Evolutionary conservation across 495 filamentous ascomycete genomes (phyloP), one percentile per base, ranked within the genome.

Genomic region (Daldinia bambusicola): DNA sequence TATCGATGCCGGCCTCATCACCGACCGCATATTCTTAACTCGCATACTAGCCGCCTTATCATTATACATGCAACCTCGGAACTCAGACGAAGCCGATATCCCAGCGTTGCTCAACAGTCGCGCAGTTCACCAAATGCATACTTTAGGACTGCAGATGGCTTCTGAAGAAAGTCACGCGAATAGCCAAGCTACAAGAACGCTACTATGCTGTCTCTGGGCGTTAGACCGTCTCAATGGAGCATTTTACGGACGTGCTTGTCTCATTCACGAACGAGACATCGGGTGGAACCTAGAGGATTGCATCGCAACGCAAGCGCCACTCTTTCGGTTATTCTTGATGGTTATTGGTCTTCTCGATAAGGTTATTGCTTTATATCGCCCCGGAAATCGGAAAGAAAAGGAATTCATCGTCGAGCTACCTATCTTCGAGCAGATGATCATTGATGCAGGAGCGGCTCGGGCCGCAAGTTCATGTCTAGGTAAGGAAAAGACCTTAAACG

Each of bases 201-300:
- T 92, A 0, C 91, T 92, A 63, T 91, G 88, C 81, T 88, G 87
- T 43, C 68, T 92, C 13, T 92, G 89, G 86, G 86, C 88, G 10
- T 72, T 92, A 7, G 91, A 93, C 72, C 86, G 89, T 41, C 79
- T 91, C 40, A 87, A 89, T 63, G 84, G 86, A 5, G 83, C 86
- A 20, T 87, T 90, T 43, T 87, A 88, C 59, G 90, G 88, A 30
- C 82, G 90, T 4, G 89, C 90, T 2, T 80, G 90, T 48, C 71
- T 91, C 26, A 84, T 93, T 68, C 85, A 89, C 61, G 90, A 92
- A 63, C 80, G 85, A 31, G 91, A 93, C 70, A 16, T 86, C 77
- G 41, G 89, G 81, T 76, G 83, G 83, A 58, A 80, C 81, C 53
- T 90, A 77, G 87, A 84, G 82, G 61, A 82, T 75, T 66, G 82